phyloP scores from a whole-genome alignment of 371 early-diverging fungal genomes.

The Syncephalastrum sp. region DNA sequence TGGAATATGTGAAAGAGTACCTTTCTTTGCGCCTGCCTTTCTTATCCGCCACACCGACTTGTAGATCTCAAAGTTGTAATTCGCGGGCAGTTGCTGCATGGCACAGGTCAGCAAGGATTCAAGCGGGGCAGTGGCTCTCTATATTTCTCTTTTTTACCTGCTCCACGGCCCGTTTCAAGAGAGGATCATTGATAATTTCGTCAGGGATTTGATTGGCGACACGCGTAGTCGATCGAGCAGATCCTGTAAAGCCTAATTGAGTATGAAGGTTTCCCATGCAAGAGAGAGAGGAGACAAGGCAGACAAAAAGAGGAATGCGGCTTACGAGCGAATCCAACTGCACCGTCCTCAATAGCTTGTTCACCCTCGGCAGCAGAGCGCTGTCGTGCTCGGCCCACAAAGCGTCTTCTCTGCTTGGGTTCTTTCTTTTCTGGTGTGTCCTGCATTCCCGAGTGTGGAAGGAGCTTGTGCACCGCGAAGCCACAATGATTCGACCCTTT shows the following conservation, averaged over 20 bases:
- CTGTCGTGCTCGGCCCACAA: no score
- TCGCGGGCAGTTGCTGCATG: conserved; percentile 74
- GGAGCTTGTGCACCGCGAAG: no score
- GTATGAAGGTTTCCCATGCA: conserved; percentile 9
- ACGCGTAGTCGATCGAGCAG: conserved; percentile 30
- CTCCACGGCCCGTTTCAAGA: conserved; percentile 79
- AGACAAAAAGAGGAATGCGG: neutral
- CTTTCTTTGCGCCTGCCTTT: conserved; percentile 75
- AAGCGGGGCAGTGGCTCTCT: no score
- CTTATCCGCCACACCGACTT: conserved; percentile 95
- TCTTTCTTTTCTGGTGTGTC: no score
- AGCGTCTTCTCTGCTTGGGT: no score
- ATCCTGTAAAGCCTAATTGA: conserved; percentile 8
- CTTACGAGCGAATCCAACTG: conserved; percentile 50
- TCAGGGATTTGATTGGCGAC: conserved; percentile 83
- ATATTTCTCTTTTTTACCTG: conserved; percentile 38
- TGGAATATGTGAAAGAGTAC: conserved; percentile 26
- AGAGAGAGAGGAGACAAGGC: conserved; percentile 1
- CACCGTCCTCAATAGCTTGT: conserved; percentile 57
- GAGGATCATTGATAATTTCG: conserved; percentile 77
- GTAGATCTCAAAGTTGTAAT: conserved; percentile 99
- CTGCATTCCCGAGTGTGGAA: no score
- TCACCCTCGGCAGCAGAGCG: no score
- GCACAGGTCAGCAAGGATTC: neutral
- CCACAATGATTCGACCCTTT: no score